A percentile compares a stretch with the other conserved stretches of the same genome.
Conservation (phyloP, 1,284 basidiomycete species). For the Ceratobasidium papillatum region DNA sequence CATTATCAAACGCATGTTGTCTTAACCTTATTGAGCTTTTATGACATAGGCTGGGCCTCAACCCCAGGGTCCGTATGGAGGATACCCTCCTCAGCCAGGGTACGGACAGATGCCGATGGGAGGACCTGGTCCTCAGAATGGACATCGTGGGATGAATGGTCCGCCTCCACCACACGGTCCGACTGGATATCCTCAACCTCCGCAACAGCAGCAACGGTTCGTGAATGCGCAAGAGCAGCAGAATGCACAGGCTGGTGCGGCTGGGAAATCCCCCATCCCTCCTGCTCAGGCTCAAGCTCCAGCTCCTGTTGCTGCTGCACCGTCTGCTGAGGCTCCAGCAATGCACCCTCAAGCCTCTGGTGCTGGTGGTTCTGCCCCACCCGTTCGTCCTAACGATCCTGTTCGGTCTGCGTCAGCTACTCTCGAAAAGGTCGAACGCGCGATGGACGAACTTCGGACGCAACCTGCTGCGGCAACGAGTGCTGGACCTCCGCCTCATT, state of each 20-base stretch:
- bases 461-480: conserved; percentile 48
- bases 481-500: conserved; percentile 9
- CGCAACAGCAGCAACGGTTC: conserved; percentile 25
- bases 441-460: conserved; percentile 76
- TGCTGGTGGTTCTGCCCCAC: too few species aligned
- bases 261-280: conserved; percentile 18
- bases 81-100: conserved; percentile 22
- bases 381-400: conserved; percentile 49
- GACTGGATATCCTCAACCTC: conserved; percentile 33
- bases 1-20: neutral
- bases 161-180: conserved; percentile 23
- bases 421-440: conserved; percentile 79
- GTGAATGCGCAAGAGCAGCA: conserved; percentile 23
- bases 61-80: conserved; percentile 31
- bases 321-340: conserved; percentile 12
- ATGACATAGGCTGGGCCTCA: conserved; percentile 28
- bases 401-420: conserved; percentile 77
- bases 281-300: conserved; percentile 25
- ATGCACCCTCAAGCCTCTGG: neutral
- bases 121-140: conserved; percentile 15
- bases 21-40: neutral
- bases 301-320: conserved; percentile 50
- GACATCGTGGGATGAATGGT: conserved; percentile 25
- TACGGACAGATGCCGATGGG: conserved; percentile 40
- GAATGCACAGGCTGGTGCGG: neutral